These are phyloP conservation scores for Alternaria alternata DNA, from an alignment of 2,329 filamentous ascomycete species.

Conservation along the genomic window DNA sequence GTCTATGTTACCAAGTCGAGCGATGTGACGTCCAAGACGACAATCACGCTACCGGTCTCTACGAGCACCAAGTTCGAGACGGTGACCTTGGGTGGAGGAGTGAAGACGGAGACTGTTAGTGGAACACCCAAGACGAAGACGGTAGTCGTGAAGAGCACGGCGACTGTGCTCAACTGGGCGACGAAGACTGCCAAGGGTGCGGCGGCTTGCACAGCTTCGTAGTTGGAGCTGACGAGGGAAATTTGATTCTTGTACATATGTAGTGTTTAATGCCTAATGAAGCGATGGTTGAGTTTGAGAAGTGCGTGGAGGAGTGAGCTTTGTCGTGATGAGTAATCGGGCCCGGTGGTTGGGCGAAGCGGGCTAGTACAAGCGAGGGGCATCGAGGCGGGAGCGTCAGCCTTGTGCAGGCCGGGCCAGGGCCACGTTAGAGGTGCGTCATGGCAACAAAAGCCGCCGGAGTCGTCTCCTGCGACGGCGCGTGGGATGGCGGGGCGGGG, in stretches of 20 bases:
- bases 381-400: neutral
- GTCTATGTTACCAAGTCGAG: constrained; percentile 16
- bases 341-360: neutral
- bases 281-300: neutral
- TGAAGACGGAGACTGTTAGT: constrained; percentile 22
- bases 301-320: neutral
- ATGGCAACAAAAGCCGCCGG: constrained; percentile 13
- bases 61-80: constrained; percentile 23
- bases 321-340: neutral
- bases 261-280: constrained; percentile 6
- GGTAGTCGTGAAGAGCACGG: constrained; percentile 17
- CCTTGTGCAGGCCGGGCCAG: neutral
- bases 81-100: constrained; percentile 18
- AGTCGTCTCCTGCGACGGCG: constrained; percentile 9
- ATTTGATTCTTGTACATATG: neutral
- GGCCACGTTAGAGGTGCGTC: neutral
- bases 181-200: constrained; percentile 29
- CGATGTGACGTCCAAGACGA: constrained; percentile 23
- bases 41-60: constrained; percentile 30
- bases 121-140: constrained; percentile 22
- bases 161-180: constrained; percentile 14
- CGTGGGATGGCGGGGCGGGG: constrained; percentile 29
- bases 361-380: constrained; percentile 1
- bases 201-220: constrained; percentile 13
- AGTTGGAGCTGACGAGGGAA: neutral